Evolutionary conservation across 495 filamentous ascomycete species (phyloP).

Genomic region (Thermochaetoides thermophila): DNA sequence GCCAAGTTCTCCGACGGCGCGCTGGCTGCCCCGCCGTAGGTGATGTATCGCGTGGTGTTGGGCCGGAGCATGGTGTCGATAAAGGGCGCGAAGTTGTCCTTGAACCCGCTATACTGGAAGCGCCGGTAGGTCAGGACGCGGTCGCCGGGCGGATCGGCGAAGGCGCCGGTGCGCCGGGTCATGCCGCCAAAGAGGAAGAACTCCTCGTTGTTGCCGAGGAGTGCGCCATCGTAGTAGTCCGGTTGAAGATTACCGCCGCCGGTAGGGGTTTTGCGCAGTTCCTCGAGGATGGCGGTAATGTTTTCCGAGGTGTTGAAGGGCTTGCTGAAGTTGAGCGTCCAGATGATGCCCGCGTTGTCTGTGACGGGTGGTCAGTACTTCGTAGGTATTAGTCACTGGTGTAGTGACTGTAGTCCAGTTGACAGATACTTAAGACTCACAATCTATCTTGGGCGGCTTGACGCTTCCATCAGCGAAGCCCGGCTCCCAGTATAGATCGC

Average conservation of each 20-base stretch:
- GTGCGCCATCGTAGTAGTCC: constrained; percentile 45
- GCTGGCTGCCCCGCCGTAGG: constrained; percentile 46
- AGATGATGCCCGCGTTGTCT: constrained; percentile 37
- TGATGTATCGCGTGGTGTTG: constrained; percentile 45
- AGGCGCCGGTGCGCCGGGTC: constrained; percentile 7
- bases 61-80: constrained; percentile 20
- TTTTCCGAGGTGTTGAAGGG: constrained; percentile 43
- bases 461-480: constrained; percentile 26
- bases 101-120: constrained; percentile 33
- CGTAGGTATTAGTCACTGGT: no score
- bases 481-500: constrained; percentile 34
- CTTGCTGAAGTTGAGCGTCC: constrained; percentile 41
- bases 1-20: constrained; percentile 58
- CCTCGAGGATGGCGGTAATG: constrained; percentile 34
- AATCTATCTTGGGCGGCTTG: constrained; percentile 8
- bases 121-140: constrained; percentile 33
- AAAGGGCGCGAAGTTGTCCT: constrained; percentile 27
- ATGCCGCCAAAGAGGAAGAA: constrained; percentile 41
- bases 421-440: no score
- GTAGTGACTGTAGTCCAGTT: no score
- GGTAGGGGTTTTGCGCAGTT: constrained; percentile 24
- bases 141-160: constrained; percentile 19
- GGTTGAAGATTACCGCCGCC: constrained; percentile 39
- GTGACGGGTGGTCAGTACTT: constrained; percentile 1
- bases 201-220: constrained; percentile 51